Base-by-base conservation (phyloP, 2,329 filamentous ascomycete species). In the Rutstroemia sp. region DNA sequence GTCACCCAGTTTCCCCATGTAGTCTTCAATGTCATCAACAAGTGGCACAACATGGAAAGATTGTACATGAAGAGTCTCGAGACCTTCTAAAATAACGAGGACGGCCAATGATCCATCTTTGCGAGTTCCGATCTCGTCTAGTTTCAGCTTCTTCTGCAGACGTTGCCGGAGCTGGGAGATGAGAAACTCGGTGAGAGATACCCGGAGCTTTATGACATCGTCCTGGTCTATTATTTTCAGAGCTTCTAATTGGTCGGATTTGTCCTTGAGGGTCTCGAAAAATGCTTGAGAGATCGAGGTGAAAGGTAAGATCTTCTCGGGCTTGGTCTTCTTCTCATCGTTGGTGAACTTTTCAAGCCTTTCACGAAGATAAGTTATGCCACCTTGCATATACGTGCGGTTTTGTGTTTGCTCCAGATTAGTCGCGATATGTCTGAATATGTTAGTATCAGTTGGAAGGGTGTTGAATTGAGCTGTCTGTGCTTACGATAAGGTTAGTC, bases 351-450 rank as follows among this genome's bases (percentile, higher is more conserved):
- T 62, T n/a, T 50, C 54, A 14, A 61, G 45, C 17, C 58, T 67
- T 54, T 65, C 63, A 37, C 61, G 60, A 16, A 67, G 60, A 12
- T 59, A 51, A n/a, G 54, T 57, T 30, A 69, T 56, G 14, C 61
- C 61, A 17, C 62, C 58, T 14, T 46, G 48, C 6, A 65, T 51
- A 37, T 69, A 69, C 7, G 56, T 47, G 37, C 57, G 63, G 37
- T 61, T 67, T 48, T 63, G 64, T 45, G 57, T 21, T 54, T 69
- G 68, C 38, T 67, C 65, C 10, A 65, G 57, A 54, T 67, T 65
- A 30, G 56, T 57, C 4, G 56, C 57, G n/a, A 66, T 51, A 56
- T 65, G 61, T 39, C 65, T 68, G 54, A 34, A 21, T 2, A 45
- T 6, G 16, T 65, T 47, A 63, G 52, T 50, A 48, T 21, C 16